These are phyloP conservation scores for Puccinia novopanici DNA, from an alignment of 1,284 basidiomycete genomes.

Conservation along the genomic window DNA sequence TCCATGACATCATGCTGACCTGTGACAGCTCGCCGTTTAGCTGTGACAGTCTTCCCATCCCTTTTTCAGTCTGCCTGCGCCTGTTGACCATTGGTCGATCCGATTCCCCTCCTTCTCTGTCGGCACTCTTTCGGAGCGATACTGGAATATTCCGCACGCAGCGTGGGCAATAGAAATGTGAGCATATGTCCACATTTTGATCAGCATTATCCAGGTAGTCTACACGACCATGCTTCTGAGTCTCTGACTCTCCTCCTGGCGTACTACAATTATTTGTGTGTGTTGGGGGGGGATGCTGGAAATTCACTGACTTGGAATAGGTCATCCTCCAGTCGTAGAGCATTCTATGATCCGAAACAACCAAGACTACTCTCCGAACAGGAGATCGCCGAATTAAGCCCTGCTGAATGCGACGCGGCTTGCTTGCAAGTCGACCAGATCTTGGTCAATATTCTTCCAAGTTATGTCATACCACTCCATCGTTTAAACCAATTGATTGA, in stretches of 20 bases:
- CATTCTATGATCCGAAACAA: constrained; percentile 44
- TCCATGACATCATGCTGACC: no score
- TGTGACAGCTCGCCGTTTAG: no score
- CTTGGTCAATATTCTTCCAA: constrained; percentile 44
- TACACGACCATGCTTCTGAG: background rate
- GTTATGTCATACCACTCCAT: background rate
- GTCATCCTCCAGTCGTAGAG: constrained; percentile 42
- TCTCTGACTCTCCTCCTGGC: background rate
- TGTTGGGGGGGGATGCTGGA: background rate
- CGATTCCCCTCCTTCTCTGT: background rate
- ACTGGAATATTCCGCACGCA: no score
- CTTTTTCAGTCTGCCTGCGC: no score
- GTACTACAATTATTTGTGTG: background rate
- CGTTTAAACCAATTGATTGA: no score
- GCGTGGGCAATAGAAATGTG: background rate
- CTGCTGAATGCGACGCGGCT: constrained; percentile 40
- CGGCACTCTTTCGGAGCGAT: background rate
- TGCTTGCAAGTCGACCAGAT: constrained; percentile 46
- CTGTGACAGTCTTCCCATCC: no score
- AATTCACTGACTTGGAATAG: constrained; percentile 30
- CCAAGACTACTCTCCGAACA: constrained; percentile 34
- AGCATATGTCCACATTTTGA: background rate
- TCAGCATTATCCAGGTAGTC: background rate
- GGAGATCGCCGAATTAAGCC: constrained; percentile 21
- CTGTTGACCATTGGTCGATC: no score